Conservation (phyloP, 169 alveolate genomes). For the Toxoplasma gondii region DNA sequence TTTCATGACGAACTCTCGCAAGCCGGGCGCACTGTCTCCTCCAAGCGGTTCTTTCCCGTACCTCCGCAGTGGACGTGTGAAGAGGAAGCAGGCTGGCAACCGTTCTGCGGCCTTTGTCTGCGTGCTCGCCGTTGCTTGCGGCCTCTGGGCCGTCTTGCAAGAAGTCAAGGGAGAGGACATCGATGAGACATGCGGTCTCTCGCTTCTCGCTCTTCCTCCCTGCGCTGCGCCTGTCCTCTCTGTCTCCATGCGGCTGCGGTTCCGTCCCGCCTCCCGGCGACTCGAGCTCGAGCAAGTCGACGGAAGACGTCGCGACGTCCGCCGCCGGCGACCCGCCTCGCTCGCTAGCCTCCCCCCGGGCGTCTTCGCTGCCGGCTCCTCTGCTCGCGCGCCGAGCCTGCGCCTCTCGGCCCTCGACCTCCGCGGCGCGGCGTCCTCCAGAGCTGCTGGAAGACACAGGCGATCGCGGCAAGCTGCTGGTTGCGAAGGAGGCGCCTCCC, state of each 20-base stretch:
- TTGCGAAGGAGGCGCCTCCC: background rate
- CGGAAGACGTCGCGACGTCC: background rate
- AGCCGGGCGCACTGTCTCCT: too few species aligned
- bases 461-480: background rate
- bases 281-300: background rate
- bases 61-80: background rate
- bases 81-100: background rate
- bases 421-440: background rate
- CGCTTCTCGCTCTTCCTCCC: background rate
- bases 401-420: background rate
- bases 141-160: background rate
- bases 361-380: background rate
- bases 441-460: background rate
- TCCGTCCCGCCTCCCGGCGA: background rate
- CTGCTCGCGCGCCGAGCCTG: background rate
- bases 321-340: background rate
- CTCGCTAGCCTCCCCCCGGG: background rate
- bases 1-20: too few species aligned
- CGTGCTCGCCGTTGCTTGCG: background rate
- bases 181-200: background rate
- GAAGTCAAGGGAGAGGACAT: background rate
- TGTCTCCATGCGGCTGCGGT: background rate
- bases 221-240: background rate
- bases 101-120: background rate
- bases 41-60: background rate